Evolutionary conservation across 164 flowering plant species (phyloP).

Genomic region (Taxillus chinensis): DNA sequence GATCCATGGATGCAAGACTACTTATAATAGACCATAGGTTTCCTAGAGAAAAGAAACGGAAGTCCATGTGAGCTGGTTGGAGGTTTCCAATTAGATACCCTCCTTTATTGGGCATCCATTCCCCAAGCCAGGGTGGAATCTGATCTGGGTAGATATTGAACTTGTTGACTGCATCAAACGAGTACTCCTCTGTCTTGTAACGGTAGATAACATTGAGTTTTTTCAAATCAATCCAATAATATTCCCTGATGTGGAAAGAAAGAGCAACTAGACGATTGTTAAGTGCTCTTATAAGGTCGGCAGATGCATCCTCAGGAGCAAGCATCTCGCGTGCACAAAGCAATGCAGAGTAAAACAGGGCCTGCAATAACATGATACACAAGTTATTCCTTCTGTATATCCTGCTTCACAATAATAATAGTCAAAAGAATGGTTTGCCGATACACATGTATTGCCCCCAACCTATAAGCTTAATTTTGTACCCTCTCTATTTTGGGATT

Average conservation of each 20-base stretch:
- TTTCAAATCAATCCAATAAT: conserved; percentile 81
- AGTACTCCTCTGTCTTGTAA: conserved; percentile 89
- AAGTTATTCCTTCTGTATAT: background rate
- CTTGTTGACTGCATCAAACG: conserved; percentile 89
- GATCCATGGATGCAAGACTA: conserved; percentile 64
- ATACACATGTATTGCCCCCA: too few species aligned
- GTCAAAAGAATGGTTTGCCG: too few species aligned
- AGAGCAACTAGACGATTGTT: conserved; percentile 74
- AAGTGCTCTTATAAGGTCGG: conserved; percentile 64
- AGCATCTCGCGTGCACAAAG: conserved; percentile 89
- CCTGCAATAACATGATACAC: conserved; percentile 57
- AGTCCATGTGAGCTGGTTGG: conserved; percentile 96
- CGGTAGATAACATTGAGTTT: conserved; percentile 80
- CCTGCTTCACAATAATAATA: background rate
- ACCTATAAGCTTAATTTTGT: too few species aligned
- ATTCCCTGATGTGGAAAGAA: conserved; percentile 83
- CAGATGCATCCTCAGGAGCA: conserved; percentile 66
- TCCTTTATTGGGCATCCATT: conserved; percentile 78
- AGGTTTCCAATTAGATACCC: conserved; percentile 88
- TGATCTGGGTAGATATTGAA: conserved; percentile 93
- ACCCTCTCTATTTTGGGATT: too few species aligned
- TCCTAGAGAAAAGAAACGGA: conserved; percentile 91
- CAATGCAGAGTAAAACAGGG: conserved; percentile 78
- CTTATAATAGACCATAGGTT: conserved; percentile 75
- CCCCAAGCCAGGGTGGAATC: conserved; percentile 79